Evolutionary conservation across 306 rosid species (phyloP), one percentile per base, ranked within the genome.

Genomic region (Quercus agrifolia): DNA sequence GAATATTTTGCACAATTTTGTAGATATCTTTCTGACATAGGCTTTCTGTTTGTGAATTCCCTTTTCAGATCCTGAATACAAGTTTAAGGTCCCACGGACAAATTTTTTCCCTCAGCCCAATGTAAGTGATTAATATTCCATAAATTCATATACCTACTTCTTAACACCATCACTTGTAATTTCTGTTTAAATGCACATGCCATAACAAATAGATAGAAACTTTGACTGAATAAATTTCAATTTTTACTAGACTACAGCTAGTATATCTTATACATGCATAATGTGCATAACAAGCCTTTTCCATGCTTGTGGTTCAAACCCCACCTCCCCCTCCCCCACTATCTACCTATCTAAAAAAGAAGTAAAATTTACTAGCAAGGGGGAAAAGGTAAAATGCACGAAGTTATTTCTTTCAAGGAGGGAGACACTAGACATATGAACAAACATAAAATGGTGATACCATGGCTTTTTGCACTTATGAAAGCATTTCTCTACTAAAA

Each of bases 31-130:
- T 71, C n/a, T 78, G 78, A 70, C 54, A 58, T 73, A 21, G 27
- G 44, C n/a, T 56, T 80, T 58, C 23, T 77, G 64, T 79, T 54
- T 81, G 38, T 83, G 77, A 73, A 51, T 83, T 83, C 38, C 81
- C 74, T 66, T 85, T 80, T 69, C 90, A 95, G 99, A 89, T 73
- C 92, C 97, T 14, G 90, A 89, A 79, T 86, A 92, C 86, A 92
- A 85, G 77, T 77, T 89, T 72, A 90, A 83, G 74, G 97, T 92
- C 68, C 91, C 97, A 33, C 85, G 97, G 83, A 61, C 93, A 77
- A 77, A 86, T 77, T 94, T 95, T 80, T 94, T 95, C 83, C 98
- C 99, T 74, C 97, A 89, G 88, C 99, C 99, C 23, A 92, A 92
- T 74, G 98, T 91, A 84, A 86, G 97, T 84, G 67, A 82, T 72